Conservation (phyloP, 345 rosid species). For the Bruguiera sexangula region DNA sequence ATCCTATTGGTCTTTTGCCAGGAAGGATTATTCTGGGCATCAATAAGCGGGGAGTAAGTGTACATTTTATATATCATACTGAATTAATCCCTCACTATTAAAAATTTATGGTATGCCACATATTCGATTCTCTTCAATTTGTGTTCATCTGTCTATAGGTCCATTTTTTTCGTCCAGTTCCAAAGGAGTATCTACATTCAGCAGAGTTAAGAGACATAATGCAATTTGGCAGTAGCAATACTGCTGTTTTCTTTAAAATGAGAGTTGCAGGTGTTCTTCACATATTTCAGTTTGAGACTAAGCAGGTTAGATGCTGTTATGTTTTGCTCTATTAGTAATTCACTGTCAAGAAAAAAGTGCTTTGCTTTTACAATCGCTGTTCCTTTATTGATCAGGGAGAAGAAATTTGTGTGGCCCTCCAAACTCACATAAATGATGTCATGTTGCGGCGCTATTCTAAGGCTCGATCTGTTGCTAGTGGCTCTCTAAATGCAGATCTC, state of each 20-base stretch:
- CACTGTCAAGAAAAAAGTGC: neutral
- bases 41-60: slow-evolving; percentile 93
- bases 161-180: slow-evolving; percentile 97
- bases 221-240: slow-evolving; percentile 98
- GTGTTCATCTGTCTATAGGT: slow-evolving; percentile 44
- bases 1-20: slow-evolving; percentile 95
- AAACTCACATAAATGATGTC: slow-evolving; percentile 24
- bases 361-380: neutral
- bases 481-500: too few relatives aligned
- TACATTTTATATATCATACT: slow-evolving; percentile 2
- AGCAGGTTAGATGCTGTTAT: slow-evolving; percentile 54
- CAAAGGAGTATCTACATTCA: slow-evolving; percentile 91
- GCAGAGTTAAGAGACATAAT: slow-evolving; percentile 95
- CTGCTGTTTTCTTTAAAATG: slow-evolving; percentile 90
- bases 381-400: slow-evolving; percentile 60
- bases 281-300: slow-evolving; percentile 94
- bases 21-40: slow-evolving; percentile 91
- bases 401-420: slow-evolving; percentile 97
- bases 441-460: slow-evolving; percentile 96
- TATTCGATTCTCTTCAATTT: slow-evolving; percentile 7
- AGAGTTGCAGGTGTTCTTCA: slow-evolving; percentile 99
- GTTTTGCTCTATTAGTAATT: neutral
- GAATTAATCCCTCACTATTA: neutral
- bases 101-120: neutral
- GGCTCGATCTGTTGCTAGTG: too few relatives aligned